phyloP scores from a whole-genome alignment of 1,139 yeast genomes.

The Pneumocystis murina region DNA sequence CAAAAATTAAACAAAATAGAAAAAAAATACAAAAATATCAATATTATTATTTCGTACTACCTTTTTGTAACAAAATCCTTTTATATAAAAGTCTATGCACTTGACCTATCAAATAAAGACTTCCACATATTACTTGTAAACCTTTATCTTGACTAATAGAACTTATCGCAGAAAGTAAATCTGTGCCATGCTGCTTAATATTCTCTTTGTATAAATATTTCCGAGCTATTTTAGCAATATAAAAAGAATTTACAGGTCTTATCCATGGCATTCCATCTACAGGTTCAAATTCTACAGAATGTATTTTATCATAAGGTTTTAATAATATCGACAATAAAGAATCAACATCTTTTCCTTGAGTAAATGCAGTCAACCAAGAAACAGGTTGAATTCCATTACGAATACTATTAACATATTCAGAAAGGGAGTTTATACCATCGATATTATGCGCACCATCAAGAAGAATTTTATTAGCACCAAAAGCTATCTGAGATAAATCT shows the following conservation, averaged over 20 bases:
- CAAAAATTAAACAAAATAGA: background rate
- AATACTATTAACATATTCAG: slow-evolving; percentile 1
- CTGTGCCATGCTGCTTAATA: slow-evolving; percentile 1
- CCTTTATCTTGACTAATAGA: background rate
- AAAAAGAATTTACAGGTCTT: slow-evolving; percentile 31
- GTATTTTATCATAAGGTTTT: slow-evolving; percentile 37
- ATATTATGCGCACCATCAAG: slow-evolving; percentile 93
- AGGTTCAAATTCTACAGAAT: slow-evolving; percentile 45
- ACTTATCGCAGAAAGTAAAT: slow-evolving; percentile 2
- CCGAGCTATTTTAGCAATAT: slow-evolving; percentile 21
- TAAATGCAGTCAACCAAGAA: slow-evolving; percentile 55
- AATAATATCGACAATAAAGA: slow-evolving; percentile 40
- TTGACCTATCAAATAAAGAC: slow-evolving; percentile 12
- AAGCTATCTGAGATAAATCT: slow-evolving; percentile 29
- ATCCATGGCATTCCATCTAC: slow-evolving; percentile 97
- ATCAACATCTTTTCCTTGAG: slow-evolving; percentile 50
- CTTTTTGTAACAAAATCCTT: background rate
- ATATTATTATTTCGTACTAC: background rate
- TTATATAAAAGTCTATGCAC: slow-evolving; percentile 2
- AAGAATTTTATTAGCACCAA: slow-evolving; percentile 38
- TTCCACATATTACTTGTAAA: slow-evolving; percentile 9
- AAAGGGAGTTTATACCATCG: slow-evolving; percentile 36
- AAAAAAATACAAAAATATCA: background rate
- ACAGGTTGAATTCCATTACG: slow-evolving; percentile 24
- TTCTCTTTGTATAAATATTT: background rate